Conservation (phyloP, 352 stramenopile species). For the Pythium aquatile region DNA sequence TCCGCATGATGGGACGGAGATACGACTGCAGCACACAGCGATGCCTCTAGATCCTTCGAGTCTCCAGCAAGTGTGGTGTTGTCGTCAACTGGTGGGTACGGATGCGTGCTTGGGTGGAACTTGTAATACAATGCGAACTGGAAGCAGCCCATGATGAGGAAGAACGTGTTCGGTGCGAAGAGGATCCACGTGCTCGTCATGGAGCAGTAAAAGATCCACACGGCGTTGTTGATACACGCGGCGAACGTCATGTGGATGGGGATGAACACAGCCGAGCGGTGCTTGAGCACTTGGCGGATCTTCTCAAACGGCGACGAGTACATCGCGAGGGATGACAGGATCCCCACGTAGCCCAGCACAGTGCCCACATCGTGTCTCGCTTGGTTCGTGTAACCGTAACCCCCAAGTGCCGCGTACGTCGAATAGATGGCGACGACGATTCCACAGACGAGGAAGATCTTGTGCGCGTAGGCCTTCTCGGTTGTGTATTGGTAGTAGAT, state of each 20-base stretch:
- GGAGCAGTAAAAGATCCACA: conserved; percentile 50
- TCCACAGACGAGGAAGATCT: conserved; percentile 23
- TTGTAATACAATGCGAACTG: conserved; percentile 41
- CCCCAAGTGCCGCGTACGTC: conserved; percentile 38
- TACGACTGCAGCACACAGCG: too few relatives aligned
- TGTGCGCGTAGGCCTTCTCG: conserved; percentile 37
- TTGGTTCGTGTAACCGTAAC: conserved; percentile 29
- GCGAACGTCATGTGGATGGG: conserved; percentile 53
- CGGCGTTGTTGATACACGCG: conserved; percentile 44
- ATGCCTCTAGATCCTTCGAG: too few relatives aligned
- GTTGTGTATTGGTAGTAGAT: conserved; percentile 44
- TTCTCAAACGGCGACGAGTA: conserved; percentile 60
- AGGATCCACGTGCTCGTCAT: conserved; percentile 51
- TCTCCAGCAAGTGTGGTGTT: too few relatives aligned
- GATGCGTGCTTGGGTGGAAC: conserved; percentile 34
- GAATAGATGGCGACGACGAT: conserved; percentile 28
- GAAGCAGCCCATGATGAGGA: conserved; percentile 33
- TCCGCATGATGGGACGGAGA: neutral
- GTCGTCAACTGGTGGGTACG: neutral
- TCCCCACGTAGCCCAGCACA: conserved; percentile 41
- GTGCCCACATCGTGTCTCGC: conserved; percentile 31
- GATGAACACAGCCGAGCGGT: conserved; percentile 48
- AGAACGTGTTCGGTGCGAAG: conserved; percentile 47
- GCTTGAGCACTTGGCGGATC: conserved; percentile 43
- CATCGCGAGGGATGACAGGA: conserved; percentile 46